Percentiles rank a stretch among this genome's conserved stretches.
Evolutionary conservation across 768 basidiomycete genomes (phyloP).

Genomic region (Amanita exitialis): DNA sequence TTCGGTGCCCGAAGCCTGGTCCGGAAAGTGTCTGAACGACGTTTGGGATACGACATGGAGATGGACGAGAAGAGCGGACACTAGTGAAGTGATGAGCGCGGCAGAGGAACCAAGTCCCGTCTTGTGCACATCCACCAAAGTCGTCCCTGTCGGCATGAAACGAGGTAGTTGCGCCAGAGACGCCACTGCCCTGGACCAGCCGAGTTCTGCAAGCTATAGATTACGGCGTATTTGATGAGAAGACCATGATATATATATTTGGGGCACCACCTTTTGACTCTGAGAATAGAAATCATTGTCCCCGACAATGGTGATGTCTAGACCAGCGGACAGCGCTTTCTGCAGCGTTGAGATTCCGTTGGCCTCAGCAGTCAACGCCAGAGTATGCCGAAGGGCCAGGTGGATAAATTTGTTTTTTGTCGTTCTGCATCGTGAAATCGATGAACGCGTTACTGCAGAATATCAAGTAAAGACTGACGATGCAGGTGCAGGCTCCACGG

Average conservation of each 20-base stretch:
- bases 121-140: constrained; percentile 83
- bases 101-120: constrained; percentile 97
- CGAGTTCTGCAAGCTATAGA: constrained; percentile 49
- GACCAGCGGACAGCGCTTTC: constrained; percentile 35
- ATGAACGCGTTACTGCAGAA: neutral
- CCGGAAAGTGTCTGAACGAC: constrained; percentile 33
- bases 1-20: constrained; percentile 4
- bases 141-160: constrained; percentile 62
- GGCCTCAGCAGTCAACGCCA: constrained; percentile 57
- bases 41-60: constrained; percentile 47
- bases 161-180: constrained; percentile 66
- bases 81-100: constrained; percentile 91
- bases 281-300: constrained; percentile 99
- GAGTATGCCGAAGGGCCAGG: constrained; percentile 72
- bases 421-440: neutral
- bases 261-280: constrained; percentile 52
- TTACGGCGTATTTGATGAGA: neutral
- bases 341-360: constrained; percentile 33
- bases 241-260: constrained; percentile 3
- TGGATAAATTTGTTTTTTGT: constrained; percentile 88
- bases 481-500: constrained; percentile 22
- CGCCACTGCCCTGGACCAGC: constrained; percentile 49
- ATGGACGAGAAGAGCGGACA: constrained; percentile 76
- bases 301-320: constrained; percentile 78
- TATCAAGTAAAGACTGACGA: constrained; percentile 21